Evolutionary conservation across 1,284 basidiomycete genomes (phyloP).

Genomic region (Naganishia sp.): DNA sequence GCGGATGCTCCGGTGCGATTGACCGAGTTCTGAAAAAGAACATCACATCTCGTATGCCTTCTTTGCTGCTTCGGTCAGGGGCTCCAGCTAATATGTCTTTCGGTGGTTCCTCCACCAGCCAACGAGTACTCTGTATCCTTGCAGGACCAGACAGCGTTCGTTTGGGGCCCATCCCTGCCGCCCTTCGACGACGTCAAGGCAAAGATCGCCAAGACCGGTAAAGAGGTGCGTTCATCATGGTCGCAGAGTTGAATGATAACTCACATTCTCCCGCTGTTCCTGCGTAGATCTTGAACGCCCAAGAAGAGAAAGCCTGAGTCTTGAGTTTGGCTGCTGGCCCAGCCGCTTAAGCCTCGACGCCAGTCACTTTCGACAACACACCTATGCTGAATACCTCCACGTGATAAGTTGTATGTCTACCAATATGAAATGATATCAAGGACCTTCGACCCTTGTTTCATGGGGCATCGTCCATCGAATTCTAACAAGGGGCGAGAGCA

Average conservation of each 20-base stretch:
- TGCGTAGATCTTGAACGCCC: not conserved
- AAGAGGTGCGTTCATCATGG: slow-evolving; percentile 40
- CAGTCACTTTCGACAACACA: not conserved
- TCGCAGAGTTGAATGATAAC: not conserved
- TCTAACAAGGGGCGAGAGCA: no score
- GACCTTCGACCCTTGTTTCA: not conserved
- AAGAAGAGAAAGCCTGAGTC: not conserved
- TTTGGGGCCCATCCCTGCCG: slow-evolving; percentile 51
- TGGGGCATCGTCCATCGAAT: no score
- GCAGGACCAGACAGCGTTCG: slow-evolving; percentile 45
- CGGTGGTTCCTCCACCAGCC: slow-evolving; percentile 1
- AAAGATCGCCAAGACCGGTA: slow-evolving; percentile 54
- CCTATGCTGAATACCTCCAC: not conserved
- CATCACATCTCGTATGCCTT: slow-evolving; percentile 47
- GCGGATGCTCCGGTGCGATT: slow-evolving; percentile 53
- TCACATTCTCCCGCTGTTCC: not conserved
- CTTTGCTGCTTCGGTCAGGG: not conserved
- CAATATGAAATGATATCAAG: not conserved
- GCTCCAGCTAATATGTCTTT: not conserved
- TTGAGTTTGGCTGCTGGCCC: not conserved
- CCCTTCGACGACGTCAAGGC: slow-evolving; percentile 46
- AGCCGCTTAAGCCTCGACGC: not conserved
- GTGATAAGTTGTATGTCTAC: not conserved
- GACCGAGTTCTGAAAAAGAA: slow-evolving; percentile 52
- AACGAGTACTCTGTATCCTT: slow-evolving; percentile 47